Conservation (phyloP, 371 early-diverging fungal genomes). For the Lichtheimia corymbifera region DNA sequence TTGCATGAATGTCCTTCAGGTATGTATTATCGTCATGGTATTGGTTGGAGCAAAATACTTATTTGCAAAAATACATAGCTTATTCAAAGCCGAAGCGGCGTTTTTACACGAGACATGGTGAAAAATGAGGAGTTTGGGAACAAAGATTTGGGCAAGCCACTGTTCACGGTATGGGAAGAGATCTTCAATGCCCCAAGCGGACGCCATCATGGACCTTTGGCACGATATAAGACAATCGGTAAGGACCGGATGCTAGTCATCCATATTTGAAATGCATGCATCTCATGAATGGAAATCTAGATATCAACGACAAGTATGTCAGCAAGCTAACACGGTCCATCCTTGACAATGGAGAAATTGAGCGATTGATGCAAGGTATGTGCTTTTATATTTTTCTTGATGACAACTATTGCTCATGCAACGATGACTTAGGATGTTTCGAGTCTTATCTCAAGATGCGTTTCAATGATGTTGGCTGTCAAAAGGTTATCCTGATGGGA, state of each 20-base stretch:
- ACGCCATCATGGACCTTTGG: constrained; percentile 6
- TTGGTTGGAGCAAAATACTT: background rate
- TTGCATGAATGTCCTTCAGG: constrained; percentile 89
- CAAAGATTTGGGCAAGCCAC: constrained; percentile 81
- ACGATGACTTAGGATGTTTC: constrained; percentile 69
- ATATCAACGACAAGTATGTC: constrained; percentile 36
- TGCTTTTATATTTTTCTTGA: background rate
- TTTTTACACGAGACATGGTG: constrained; percentile 62
- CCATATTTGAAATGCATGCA: background rate
- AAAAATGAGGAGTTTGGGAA: constrained; percentile 60
- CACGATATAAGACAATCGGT: background rate
- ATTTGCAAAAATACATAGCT: constrained; percentile 21
- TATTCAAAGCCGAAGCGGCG: constrained; percentile 38
- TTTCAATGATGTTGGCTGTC: constrained; percentile 74
- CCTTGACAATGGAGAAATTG: constrained; percentile 76
- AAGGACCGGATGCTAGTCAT: background rate
- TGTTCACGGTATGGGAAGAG: constrained; percentile 81
- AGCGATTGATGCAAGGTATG: constrained; percentile 80
- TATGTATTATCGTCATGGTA: constrained; percentile 19
- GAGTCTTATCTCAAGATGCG: constrained; percentile 84
- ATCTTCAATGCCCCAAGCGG: constrained; percentile 61
- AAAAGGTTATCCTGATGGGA: constrained; percentile 60
- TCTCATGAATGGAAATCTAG: background rate
- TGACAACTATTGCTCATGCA: background rate
- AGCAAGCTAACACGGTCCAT: constrained; percentile 56